Base-by-base conservation (phyloP, 2,329 filamentous ascomycete species). In the Camillea tinctor region DNA sequence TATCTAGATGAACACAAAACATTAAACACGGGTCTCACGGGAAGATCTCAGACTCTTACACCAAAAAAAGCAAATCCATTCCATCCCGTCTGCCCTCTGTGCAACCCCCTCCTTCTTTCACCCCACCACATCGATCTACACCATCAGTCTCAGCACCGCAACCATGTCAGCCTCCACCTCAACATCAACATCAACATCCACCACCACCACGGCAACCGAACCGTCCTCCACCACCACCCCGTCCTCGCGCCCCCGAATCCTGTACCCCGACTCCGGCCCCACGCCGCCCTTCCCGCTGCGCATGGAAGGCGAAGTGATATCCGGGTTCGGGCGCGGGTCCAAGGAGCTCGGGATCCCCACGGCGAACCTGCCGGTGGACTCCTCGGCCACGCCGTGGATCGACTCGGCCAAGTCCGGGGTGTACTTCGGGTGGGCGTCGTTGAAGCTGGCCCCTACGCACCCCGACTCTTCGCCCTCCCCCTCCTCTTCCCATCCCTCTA, bases 301-400 rank as follows among this genome's bases (percentile, higher is more conserved):
- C 67, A 88, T 98, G 78, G 88, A 90, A 63, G 95, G 95, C 22
- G 86, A 89, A 58, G 93, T 99, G 22, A 93, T 97, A 70, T 90
- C 91, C 70, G 95, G 95, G 36, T 98, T 98, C 75, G 94, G 95
- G 50, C 86, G 95, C 61, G 95, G 95, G 17, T 96, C 92, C 71
- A 96, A 93, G 80, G 93, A 97, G 88, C 91, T 98, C 73, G 94
- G 94, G 68, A 97, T 98, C 74, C 95, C 95, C 2, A 98, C 95
- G 1, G 95, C 95, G 73, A 99, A 98, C 80, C 87, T 98, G 51
- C 87, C 87, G 69, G 89, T 94, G 55, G 88, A 90, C 75, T 81
- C 83, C 57, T 70, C 85, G 69, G 75, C 81, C 6, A 77, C 81
- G 30, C 79, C 84, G 9, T 89, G 86, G 86, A 87, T 89, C 72